phyloP scores from a whole-genome alignment of 371 early-diverging fungal species.

The Actinomucor elegans region DNA sequence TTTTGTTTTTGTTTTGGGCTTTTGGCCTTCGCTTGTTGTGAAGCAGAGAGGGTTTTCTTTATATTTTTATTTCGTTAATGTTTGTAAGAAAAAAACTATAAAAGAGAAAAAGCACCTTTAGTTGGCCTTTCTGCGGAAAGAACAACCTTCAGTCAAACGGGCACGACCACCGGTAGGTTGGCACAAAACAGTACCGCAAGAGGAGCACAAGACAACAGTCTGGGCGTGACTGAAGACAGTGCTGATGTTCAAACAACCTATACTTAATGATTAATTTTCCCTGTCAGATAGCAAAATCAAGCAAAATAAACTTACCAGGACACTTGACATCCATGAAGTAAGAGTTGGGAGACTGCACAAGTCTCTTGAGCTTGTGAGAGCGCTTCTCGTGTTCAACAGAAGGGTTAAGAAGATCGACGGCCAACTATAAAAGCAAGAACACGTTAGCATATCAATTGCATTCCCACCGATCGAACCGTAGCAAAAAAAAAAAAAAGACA shows the following conservation, averaged over 20 bases:
- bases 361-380: slow-evolving; percentile 98
- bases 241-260: slow-evolving; percentile 95
- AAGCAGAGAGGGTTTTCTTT: not conserved
- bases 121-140: slow-evolving; percentile 58
- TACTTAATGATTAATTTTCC: not conserved
- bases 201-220: slow-evolving; percentile 95
- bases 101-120: slow-evolving; percentile 24
- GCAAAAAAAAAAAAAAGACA: not conserved
- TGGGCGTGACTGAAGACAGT: slow-evolving; percentile 99
- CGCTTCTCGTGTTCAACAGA: slow-evolving; percentile 91
- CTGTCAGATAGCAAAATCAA: not conserved
- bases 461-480: not conserved
- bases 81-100: slow-evolving; percentile 4
- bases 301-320: slow-evolving; percentile 64
- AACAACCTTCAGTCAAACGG: slow-evolving; percentile 87
- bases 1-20: too few relatives aligned
- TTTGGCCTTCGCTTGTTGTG: slow-evolving; percentile 7
- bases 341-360: slow-evolving; percentile 99
- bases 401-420: slow-evolving; percentile 99
- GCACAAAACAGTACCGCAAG: slow-evolving; percentile 95
- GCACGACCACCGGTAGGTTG: slow-evolving; percentile 99
- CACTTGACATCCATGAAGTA: slow-evolving; percentile 99
- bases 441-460: not conserved
- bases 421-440: slow-evolving; percentile 66
- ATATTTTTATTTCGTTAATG: slow-evolving; percentile 9